These are phyloP conservation scores for Chernovozyma aurita DNA, from an alignment of 1,139 yeast genomes.

Conservation along the genomic window DNA sequence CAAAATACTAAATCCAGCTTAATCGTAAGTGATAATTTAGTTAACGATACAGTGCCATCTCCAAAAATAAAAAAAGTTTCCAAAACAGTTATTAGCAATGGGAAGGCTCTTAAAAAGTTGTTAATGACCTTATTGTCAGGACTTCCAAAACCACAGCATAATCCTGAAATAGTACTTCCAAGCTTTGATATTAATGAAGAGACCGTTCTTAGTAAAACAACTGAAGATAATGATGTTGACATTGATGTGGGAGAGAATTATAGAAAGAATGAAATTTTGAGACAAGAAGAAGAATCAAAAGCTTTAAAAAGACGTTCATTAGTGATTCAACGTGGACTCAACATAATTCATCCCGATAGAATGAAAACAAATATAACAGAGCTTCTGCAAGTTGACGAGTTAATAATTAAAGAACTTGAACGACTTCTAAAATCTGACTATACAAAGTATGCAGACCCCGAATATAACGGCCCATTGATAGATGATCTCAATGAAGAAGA, in stretches of 20 bases:
- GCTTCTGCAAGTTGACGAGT: conserved; percentile 12
- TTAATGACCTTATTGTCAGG: conserved; percentile 10
- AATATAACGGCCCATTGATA: conserved; percentile 18
- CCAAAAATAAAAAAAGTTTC: no score
- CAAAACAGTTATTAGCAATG: no score
- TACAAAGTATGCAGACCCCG: conserved; percentile 25
- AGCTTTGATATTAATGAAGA: conserved; percentile 17
- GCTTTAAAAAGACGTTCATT: conserved; percentile 40
- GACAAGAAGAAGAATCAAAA: conserved; percentile 24
- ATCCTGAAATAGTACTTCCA: conserved; percentile 23
- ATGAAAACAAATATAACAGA: not conserved
- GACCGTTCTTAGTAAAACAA: no score
- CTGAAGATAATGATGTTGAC: conserved; percentile 1
- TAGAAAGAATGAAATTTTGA: conserved; percentile 21
- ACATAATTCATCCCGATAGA: conserved; percentile 40
- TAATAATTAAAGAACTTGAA: conserved; percentile 34
- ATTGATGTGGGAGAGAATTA: conserved; percentile 20
- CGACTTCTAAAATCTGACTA: conserved; percentile 47
- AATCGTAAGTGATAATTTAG: no score
- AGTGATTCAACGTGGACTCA: conserved; percentile 46
- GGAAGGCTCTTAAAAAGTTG: no score
- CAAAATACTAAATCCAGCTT: conserved; percentile 14
- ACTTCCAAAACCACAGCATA: conserved; percentile 29
- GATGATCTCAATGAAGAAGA: conserved; percentile 40
- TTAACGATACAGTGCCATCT: no score